phyloP scores from a whole-genome alignment of 2,329 filamentous ascomycete genomes.

The Cladophialophora carrionii region DNA sequence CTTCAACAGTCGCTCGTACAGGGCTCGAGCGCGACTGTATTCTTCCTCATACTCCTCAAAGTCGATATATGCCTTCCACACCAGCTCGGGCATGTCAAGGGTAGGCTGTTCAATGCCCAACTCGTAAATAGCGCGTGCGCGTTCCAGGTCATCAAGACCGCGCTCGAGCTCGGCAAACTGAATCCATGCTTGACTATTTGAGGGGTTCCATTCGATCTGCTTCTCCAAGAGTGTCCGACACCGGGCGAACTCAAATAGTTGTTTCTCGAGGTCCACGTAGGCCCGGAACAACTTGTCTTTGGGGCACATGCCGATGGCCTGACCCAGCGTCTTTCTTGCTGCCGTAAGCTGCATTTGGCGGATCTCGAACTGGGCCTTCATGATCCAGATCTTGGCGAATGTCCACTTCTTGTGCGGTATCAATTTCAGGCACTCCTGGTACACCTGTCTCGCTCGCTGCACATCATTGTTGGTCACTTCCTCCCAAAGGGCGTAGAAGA shows the following conservation, averaged over 20 bases:
- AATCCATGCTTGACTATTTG: conserved; percentile 94
- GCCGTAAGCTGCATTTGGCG: conserved; percentile 78
- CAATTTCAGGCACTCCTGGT: conserved; percentile 81
- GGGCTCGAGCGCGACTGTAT: conserved; percentile 75
- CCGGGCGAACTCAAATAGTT: conserved; percentile 89
- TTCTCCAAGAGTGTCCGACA: conserved; percentile 93
- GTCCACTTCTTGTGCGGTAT: conserved; percentile 97
- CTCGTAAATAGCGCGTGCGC: conserved; percentile 88
- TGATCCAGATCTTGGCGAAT: conserved; percentile 93
- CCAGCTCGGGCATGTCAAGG: conserved; percentile 93
- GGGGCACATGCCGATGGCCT: conserved; percentile 89
- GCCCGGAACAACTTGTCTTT: conserved; percentile 95
- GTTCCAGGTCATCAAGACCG: conserved; percentile 84
- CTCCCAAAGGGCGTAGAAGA: conserved; percentile 96
- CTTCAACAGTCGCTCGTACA: conserved; percentile 88
- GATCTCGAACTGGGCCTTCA: conserved; percentile 91
- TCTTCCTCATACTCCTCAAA: conserved; percentile 96
- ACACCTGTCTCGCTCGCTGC: conserved; percentile 82
- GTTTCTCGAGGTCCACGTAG: conserved; percentile 90
- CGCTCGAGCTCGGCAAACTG: conserved; percentile 92
- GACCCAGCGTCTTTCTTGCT: conserved; percentile 85
- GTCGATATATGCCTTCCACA: conserved; percentile 99
- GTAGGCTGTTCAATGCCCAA: conserved; percentile 79
- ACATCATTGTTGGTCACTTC: conserved; percentile 81
- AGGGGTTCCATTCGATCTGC: conserved; percentile 86